These are phyloP conservation scores for Chenopodium album DNA, from an alignment of 148 eudicot species.

Conservation along the genomic window DNA sequence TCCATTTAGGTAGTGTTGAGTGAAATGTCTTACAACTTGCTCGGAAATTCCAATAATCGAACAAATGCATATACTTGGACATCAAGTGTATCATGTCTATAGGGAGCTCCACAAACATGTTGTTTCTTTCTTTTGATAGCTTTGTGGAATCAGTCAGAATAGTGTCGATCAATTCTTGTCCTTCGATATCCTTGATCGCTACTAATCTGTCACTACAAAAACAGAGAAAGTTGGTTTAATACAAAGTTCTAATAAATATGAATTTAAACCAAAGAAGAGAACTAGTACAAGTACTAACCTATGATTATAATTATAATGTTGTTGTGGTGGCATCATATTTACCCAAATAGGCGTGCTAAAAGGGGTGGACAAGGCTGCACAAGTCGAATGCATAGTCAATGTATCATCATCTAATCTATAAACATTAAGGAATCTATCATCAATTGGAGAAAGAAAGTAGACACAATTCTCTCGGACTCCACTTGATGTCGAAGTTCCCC, in stretches of 20 bases:
- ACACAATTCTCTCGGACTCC: constrained; percentile 10
- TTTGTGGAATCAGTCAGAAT: too few relatives aligned
- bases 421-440: background rate
- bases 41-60: constrained; percentile 15
- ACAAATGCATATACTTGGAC: constrained; percentile 5
- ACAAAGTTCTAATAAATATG: too few relatives aligned
- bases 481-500: background rate
- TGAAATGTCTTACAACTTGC: constrained; percentile 6
- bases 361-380: background rate
- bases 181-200: too few relatives aligned
- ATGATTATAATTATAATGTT: background rate
- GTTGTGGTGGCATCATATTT: constrained; percentile 10
- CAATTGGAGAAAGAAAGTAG: background rate
- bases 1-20: background rate
- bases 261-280: background rate
- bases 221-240: too few relatives aligned
- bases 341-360: too few relatives aligned
- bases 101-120: background rate
- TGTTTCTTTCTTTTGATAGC: too few relatives aligned
- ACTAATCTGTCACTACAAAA: too few relatives aligned
- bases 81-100: background rate
- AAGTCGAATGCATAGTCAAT: background rate
- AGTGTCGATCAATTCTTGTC: too few relatives aligned
- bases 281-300: background rate
- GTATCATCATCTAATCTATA: constrained; percentile 7